Base-by-base conservation (phyloP, 495 filamentous ascomycete species). In the Aspergillus panamensis region DNA sequence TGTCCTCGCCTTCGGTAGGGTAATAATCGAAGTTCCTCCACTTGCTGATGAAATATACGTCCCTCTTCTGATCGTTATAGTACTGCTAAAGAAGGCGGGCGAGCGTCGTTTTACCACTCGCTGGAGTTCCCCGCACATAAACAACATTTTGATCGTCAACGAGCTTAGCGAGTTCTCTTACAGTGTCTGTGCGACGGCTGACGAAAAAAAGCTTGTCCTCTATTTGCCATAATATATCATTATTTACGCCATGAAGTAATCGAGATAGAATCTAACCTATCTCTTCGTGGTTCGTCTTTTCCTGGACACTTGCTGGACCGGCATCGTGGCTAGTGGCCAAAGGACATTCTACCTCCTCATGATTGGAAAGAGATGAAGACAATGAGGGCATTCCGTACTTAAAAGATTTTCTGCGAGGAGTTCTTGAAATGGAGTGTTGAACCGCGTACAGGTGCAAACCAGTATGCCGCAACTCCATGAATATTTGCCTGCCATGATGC, bases 31-130 rank as follows among this genome's bases (percentile, higher is more conserved):
- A 20, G 3, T 44, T 44, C 6, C 20, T 40, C 57, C 57, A 59
- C 4, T 14, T 13, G 9, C 14, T 14, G 29, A 59, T 54, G 17
- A 59, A 6, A 17, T 20, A 42, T 9, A 35, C n/a, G 7, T 32
- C 19, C 19, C 29, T 40, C 10, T 55, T 19, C 12, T 40, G 1
- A 16, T 40, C 14, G 9, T 19, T n/a, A 31, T 60, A 55, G 21
- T 60, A 45, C 13, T 44, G 14, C 9, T 49, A 3, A 16, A 60
- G 58, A 44, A 60, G 58, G 20, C n/a, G 21, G 9, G 51, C 58
- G 40, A 60, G 58, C 4, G 51, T 54, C n/a, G 51, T 55, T 33
- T 60, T 60, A 1, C 58, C 58, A 1, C 52, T 56, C 3, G 58
- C 30, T 9, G 51, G 58, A 30, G 58, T 54, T 14, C 58, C 58